phyloP scores from a whole-genome alignment of 208 protist species.

The Acanthamoeba royreba region DNA sequence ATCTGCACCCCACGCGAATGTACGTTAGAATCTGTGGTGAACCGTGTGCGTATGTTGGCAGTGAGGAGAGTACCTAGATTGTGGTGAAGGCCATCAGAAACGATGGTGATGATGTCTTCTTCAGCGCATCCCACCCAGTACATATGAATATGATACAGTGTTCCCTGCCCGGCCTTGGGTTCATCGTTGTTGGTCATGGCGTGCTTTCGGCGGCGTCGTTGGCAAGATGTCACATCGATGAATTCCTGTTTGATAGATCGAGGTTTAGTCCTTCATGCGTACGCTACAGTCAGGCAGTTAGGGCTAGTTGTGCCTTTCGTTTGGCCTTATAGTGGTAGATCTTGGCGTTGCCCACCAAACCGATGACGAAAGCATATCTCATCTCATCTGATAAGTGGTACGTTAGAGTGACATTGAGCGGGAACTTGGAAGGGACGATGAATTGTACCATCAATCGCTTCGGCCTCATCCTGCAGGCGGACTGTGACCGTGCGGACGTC shows the following conservation, averaged over 20 bases:
- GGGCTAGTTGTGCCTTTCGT: not conserved
- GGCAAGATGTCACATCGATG: not conserved
- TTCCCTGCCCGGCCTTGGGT: not conserved
- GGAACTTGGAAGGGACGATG: not conserved
- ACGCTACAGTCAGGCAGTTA: not conserved
- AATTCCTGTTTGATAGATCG: not conserved
- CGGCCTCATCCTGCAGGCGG: not conserved
- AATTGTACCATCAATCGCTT: not conserved
- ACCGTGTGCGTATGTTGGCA: not conserved
- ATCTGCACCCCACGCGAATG: not conserved
- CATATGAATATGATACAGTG: slow-evolving; percentile 18
- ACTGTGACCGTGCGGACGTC: not conserved
- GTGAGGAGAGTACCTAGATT: not conserved
- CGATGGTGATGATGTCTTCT: slow-evolving; percentile 18
- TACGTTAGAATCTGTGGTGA: too few relatives aligned
- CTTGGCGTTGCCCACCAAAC: slow-evolving; percentile 5
- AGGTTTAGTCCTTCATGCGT: not conserved
- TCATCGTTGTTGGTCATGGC: not conserved
- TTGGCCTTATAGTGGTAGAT: slow-evolving; percentile 20
- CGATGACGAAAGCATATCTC: not conserved
- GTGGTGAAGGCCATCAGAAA: not conserved
- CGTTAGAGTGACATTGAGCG: not conserved
- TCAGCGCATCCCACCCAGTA: slow-evolving; percentile 34
- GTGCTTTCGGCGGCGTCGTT: not conserved
- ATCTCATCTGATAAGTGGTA: not conserved